Percentiles rank a stretch among this genome's conserved stretches.
Conservation (phyloP, 23 red algal genomes). For the Gracilariopsis chorda region DNA sequence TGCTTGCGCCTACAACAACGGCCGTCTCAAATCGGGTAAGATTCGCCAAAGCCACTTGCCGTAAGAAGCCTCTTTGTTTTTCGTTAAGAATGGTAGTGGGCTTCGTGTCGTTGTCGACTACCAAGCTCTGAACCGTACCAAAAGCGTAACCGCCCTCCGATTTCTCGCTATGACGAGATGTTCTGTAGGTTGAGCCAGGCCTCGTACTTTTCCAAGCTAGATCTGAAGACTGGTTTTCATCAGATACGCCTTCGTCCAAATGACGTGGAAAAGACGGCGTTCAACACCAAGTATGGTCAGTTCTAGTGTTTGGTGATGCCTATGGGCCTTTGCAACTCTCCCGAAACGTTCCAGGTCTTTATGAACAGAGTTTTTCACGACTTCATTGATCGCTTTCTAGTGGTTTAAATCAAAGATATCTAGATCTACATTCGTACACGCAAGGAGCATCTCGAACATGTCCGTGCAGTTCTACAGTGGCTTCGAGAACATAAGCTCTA, state of each 20-base stretch:
- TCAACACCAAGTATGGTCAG: slow-evolving; percentile 16
- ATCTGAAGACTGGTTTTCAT: slow-evolving; percentile 5
- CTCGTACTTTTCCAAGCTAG: background rate
- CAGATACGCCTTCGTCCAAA: background rate
- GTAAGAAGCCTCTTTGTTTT: background rate
- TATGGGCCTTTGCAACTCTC: slow-evolving; percentile 21
- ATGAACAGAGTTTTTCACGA: background rate
- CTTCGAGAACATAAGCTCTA: slow-evolving; percentile 8
- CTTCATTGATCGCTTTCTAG: background rate
- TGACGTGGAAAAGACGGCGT: slow-evolving; percentile 5
- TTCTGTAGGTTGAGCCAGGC: background rate
- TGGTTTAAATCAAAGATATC: slow-evolving; percentile 15
- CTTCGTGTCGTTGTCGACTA: slow-evolving; percentile 2
- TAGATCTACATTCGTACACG: background rate
- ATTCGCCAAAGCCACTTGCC: background rate
- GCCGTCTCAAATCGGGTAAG: background rate
- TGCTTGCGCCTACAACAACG: background rate
- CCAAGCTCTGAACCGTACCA: background rate
- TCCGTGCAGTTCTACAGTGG: background rate
- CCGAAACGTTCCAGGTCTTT: background rate
- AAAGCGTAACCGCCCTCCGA: background rate
- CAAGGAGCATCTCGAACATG: background rate
- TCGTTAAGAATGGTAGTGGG: background rate
- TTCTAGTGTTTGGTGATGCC: background rate
- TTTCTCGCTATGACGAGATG: background rate